Conservation (phyloP, 148 eudicot genomes). For the Rheum nobile region DNA sequence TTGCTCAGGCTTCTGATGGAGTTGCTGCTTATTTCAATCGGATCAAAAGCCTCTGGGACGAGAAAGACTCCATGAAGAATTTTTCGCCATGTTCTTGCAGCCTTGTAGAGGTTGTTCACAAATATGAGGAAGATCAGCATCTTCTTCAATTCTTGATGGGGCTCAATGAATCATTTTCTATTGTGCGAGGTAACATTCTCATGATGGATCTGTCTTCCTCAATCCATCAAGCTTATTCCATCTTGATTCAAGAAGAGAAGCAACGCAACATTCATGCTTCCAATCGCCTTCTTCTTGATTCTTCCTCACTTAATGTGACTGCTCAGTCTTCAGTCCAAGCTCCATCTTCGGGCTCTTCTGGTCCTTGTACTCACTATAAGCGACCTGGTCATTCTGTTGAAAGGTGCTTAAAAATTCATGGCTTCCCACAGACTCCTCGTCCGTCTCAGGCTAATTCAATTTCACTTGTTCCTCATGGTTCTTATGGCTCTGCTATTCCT, state of each 20-base stretch:
- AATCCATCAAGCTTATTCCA: neutral
- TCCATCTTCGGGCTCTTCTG: too few species aligned
- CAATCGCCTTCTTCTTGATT: too few species aligned
- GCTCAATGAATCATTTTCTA: neutral
- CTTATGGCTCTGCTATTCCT: too few species aligned
- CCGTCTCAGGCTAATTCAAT: too few species aligned
- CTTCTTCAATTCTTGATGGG: neutral
- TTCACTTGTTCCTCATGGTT: too few species aligned
- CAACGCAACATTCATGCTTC: too few species aligned
- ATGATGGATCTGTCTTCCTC: neutral
- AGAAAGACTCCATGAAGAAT: neutral
- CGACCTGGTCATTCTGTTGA: too few species aligned
- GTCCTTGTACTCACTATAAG: too few species aligned
- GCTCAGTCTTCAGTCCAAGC: too few species aligned
- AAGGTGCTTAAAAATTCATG: too few species aligned
- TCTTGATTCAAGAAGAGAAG: neutral
- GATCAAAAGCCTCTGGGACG: neutral
- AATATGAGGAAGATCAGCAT: neutral
- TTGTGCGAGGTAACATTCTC: neutral
- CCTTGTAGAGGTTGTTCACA: neutral
- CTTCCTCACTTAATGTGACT: too few species aligned
- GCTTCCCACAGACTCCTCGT: too few species aligned
- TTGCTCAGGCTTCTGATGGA: neutral
- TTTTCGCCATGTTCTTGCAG: neutral
- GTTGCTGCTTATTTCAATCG: neutral